Evolutionary conservation across 2,329 filamentous ascomycete species (phyloP).

Genomic region (Alternaria atra): DNA sequence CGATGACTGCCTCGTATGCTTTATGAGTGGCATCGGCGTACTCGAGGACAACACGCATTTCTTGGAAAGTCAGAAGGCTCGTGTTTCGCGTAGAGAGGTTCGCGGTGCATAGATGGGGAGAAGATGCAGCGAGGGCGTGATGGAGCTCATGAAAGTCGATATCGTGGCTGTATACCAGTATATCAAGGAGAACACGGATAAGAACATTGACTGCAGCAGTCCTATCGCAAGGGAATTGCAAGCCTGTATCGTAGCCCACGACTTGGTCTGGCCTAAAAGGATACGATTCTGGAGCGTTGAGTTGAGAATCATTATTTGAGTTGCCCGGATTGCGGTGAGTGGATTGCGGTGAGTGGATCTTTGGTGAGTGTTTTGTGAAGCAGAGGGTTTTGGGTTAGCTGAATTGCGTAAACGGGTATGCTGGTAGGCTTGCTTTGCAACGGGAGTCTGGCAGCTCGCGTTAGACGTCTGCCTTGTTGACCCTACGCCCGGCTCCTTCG

Average conservation of each 20-base stretch:
- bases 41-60: background rate
- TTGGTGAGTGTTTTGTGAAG: background rate
- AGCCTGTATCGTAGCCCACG: background rate
- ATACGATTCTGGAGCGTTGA: background rate
- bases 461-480: background rate
- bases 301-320: background rate
- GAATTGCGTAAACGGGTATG: background rate
- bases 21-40: constrained; percentile 3
- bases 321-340: background rate
- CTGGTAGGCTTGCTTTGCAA: background rate
- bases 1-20: background rate
- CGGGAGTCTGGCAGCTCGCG: background rate
- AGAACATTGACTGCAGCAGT: background rate
- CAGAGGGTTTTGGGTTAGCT: background rate
- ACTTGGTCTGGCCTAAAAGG: background rate
- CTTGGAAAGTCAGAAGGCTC: background rate
- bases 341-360: background rate
- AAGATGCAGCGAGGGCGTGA: constrained; percentile 3
- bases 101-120: background rate
- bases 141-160: background rate
- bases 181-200: constrained; percentile 4
- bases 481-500: background rate
- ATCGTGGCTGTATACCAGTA: constrained; percentile 4
- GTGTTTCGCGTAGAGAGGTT: background rate
- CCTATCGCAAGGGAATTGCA: constrained; percentile 1